These are phyloP conservation scores for Skeletonema menzelii DNA, from an alignment of 108 stramenopile species.

Conservation along the genomic window DNA sequence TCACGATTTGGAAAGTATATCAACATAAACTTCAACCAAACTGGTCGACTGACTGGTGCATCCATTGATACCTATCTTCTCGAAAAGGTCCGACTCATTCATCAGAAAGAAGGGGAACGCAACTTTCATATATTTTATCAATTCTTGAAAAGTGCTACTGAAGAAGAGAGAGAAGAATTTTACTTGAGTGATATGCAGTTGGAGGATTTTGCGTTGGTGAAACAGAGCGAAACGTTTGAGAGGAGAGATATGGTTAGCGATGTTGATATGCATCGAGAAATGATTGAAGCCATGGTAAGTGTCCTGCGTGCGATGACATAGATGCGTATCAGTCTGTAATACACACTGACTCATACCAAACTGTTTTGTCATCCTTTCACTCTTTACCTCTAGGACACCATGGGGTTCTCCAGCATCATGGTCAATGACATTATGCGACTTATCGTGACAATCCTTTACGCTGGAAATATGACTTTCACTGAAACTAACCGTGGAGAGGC, in stretches of 20 bases:
- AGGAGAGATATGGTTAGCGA: constrained; percentile 80
- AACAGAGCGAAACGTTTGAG: constrained; percentile 73
- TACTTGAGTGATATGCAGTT: constrained; percentile 38
- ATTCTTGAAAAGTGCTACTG: constrained; percentile 46
- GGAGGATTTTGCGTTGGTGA: constrained; percentile 72
- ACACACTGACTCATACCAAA: neutral
- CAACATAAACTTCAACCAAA: constrained; percentile 69
- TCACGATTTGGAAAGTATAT: constrained; percentile 89
- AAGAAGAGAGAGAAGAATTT: constrained; percentile 36
- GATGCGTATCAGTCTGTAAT: neutral
- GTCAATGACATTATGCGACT: constrained; percentile 57
- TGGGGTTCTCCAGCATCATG: constrained; percentile 58
- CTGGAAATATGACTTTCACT: constrained; percentile 64
- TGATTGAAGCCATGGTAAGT: constrained; percentile 66
- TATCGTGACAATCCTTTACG: constrained; percentile 63
- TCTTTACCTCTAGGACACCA: constrained; percentile 43
- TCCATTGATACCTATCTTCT: constrained; percentile 81
- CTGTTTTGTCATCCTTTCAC: constrained; percentile 10
- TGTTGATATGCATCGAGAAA: constrained; percentile 59
- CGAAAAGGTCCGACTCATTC: constrained; percentile 79
- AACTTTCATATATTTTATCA: constrained; percentile 96
- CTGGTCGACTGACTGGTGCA: constrained; percentile 66
- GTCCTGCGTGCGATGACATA: neutral
- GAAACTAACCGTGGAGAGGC: constrained; percentile 55
- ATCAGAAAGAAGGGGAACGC: constrained; percentile 77